Base-by-base conservation (phyloP, 2,329 filamentous ascomycete genomes). In the Aspergillus pseudoviridinutans region DNA sequence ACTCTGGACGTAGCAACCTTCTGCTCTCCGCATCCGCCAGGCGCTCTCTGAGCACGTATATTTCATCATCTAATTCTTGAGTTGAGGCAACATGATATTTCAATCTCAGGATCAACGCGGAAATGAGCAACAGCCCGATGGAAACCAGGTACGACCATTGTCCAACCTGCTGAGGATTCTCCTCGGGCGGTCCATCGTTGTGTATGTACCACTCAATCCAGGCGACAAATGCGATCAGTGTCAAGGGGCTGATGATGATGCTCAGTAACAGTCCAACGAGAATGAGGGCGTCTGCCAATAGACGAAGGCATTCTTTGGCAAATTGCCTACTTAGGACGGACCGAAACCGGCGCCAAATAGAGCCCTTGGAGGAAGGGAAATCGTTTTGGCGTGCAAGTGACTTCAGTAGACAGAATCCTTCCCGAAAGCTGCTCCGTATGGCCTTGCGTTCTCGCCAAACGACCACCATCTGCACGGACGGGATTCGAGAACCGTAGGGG, bases 121-220 rank as follows among this genome's bases (percentile, higher is more conserved):
- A 71, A 7, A 72, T 49, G 1, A 71, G 49, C 5, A 73, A 55
- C n/a, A 73, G 55, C 2, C 55, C 67, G 22, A 72, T 63, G 3
- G 67, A 64, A 4, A 67, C 66, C 6, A 69, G 44, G 17, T 63
- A 65, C 2, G 63, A 60, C 70, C 70, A 73, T 51, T 73, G 70
- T 8, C 68, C 70, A 12, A 73, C 70, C 46, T 72, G 69, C 22
- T 65, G 59, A 0, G 67, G 64, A 41, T 57, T 62, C 52, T 73
- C 70, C 32, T 67, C 62, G 0, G 64, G 59, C 0, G 68, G 64
- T 1, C 69, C 68, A 44, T 73, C 70, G 12, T 68, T 61, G 29
- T 61, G 53, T 8, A 73, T 71, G 55, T 65, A 70, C 53, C 62
- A 68, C 51, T 73, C 70, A n/a, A 69, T 68, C 68, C 69, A 73